These are phyloP conservation scores for Triangularia verruculosa DNA, from an alignment of 2,329 filamentous ascomycete genomes.

Conservation along the genomic window DNA sequence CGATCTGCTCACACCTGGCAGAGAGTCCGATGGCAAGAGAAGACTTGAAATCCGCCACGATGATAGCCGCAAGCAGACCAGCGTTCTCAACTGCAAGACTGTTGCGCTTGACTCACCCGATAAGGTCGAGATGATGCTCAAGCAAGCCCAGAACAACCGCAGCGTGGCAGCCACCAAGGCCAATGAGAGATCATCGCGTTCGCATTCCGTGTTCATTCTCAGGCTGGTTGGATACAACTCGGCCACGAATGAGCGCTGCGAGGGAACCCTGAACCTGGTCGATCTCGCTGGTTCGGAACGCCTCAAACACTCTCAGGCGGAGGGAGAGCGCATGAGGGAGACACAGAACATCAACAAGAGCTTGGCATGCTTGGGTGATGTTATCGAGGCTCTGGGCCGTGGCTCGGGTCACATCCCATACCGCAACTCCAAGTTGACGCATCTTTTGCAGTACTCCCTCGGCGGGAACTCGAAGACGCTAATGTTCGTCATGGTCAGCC, in stretches of 20 bases:
- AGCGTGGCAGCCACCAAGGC: conserved; percentile 96
- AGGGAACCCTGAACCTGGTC: conserved; percentile 92
- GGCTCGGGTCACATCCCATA: conserved; percentile 87
- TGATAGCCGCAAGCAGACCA: conserved; percentile 74
- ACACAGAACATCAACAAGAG: conserved; percentile 98
- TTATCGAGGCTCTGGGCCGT: conserved; percentile 87
- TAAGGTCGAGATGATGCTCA: conserved; percentile 76
- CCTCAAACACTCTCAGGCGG: conserved; percentile 79
- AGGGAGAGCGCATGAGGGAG: conserved; percentile 84
- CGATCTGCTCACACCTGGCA: conserved; percentile 66
- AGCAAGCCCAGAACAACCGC: conserved; percentile 77
- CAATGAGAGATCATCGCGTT: conserved; percentile 90
- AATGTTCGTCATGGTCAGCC: conserved; percentile 99
- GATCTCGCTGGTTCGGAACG: conserved; percentile 93
- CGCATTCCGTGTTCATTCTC: conserved; percentile 94
- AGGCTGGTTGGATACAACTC: conserved; percentile 69
- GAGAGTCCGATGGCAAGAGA: conserved; percentile 70
- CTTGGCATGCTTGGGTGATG: conserved; percentile 86
- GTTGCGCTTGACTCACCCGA: conserved; percentile 75
- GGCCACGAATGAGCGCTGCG: conserved; percentile 77
- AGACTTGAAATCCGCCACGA: conserved; percentile 91
- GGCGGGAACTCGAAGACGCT: conserved; percentile 96
- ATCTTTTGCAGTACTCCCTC: conserved; percentile 88
- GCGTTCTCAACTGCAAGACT: conserved; percentile 73
- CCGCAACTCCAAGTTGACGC: conserved; percentile 94